Evolutionary conservation across 805 yeast species (phyloP).

Genomic region (Torulaspora delbrueckii): DNA sequence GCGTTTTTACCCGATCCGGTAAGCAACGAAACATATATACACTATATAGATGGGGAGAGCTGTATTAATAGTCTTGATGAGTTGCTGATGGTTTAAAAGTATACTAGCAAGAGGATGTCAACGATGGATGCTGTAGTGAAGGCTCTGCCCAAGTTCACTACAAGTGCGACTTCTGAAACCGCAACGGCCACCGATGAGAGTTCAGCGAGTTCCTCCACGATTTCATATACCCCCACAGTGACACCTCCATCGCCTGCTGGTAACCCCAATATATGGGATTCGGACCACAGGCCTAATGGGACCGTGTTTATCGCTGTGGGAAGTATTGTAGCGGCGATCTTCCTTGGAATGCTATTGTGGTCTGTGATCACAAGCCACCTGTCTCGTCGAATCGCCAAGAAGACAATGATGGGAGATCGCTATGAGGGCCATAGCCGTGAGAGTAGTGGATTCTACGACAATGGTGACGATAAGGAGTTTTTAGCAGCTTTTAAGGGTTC

Average conservation of each 20-base stretch:
- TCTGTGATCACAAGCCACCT: constrained; percentile 44
- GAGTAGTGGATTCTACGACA: constrained; percentile 18
- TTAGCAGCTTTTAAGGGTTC: constrained; percentile 7
- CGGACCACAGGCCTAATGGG: constrained; percentile 54
- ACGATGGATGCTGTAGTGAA: constrained; percentile 18
- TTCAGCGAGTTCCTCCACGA: constrained; percentile 9
- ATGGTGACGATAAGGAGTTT: constrained; percentile 12
- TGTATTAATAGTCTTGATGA: neutral
- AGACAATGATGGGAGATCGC: constrained; percentile 26
- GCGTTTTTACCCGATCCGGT: neutral
- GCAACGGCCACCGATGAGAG: constrained; percentile 9
- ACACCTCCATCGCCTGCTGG: constrained; percentile 50
- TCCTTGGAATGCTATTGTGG: constrained; percentile 49
- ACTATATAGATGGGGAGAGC: neutral
- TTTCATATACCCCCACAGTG: constrained; percentile 32
- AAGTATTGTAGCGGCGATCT: constrained; percentile 54
- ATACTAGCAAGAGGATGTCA: neutral
- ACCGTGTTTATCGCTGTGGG: constrained; percentile 84
- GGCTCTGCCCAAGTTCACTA: constrained; percentile 24
- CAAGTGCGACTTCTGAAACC: constrained; percentile 7
- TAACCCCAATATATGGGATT: constrained; percentile 60
- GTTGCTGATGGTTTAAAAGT: neutral
- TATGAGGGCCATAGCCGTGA: constrained; percentile 13
- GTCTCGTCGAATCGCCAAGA: constrained; percentile 51
- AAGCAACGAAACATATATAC: neutral